Conservation (phyloP, 805 yeast genomes). For the Maudiozyma pseudohumilis region DNA sequence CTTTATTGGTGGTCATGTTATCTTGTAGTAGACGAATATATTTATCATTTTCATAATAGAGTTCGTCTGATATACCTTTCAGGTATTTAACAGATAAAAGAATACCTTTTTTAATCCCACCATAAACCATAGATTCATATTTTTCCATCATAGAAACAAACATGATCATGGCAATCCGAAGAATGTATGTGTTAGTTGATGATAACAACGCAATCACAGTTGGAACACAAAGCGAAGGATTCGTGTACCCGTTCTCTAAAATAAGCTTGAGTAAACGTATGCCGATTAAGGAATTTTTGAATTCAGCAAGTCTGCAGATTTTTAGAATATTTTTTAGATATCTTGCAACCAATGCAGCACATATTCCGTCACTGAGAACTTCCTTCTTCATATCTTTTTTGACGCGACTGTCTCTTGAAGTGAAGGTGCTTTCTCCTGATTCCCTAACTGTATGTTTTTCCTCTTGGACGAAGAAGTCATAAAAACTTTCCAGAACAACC, state of each 20-base stretch:
- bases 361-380: slow-evolving; percentile 55
- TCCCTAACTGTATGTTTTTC: slow-evolving; percentile 37
- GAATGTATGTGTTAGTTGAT: slow-evolving; percentile 36
- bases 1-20: slow-evolving; percentile 12
- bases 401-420: slow-evolving; percentile 33
- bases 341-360: slow-evolving; percentile 62
- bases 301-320: slow-evolving; percentile 39
- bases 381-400: slow-evolving; percentile 35
- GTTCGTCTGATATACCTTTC: slow-evolving; percentile 1
- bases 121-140: slow-evolving; percentile 62
- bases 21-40: slow-evolving; percentile 14
- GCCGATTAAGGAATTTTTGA: slow-evolving; percentile 40
- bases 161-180: slow-evolving; percentile 40
- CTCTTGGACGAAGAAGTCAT: slow-evolving; percentile 48
- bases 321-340: slow-evolving; percentile 42
- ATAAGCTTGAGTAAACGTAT: slow-evolving; percentile 46
- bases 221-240: slow-evolving; percentile 61
- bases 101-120: slow-evolving; percentile 55
- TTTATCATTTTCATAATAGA: slow-evolving; percentile 8
- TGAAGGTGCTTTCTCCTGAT: slow-evolving; percentile 32
- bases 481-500: slow-evolving; percentile 46
- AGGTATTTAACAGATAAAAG: slow-evolving; percentile 41
- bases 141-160: slow-evolving; percentile 50
- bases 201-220: slow-evolving; percentile 63
- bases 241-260: slow-evolving; percentile 58